A percentile compares a stretch with the other conserved stretches of the same genome.
phyloP scores from a whole-genome alignment of 140 eudicot genomes.

The Oenanthe javanica region DNA sequence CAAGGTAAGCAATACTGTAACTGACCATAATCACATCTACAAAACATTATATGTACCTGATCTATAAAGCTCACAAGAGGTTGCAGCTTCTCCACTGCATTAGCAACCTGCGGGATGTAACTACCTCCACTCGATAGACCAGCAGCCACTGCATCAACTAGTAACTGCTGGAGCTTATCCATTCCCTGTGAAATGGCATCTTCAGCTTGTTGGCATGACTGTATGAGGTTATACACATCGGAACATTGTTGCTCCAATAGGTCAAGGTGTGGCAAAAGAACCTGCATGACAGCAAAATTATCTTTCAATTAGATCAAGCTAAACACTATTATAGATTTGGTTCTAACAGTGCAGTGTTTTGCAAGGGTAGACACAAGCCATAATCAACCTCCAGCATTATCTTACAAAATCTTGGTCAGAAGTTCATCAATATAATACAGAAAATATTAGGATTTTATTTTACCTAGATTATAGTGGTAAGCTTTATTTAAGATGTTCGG shows the following conservation, averaged over 20 bases:
- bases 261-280: constrained; percentile 63
- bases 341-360: background rate
- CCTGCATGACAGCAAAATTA: constrained; percentile 25
- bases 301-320: background rate
- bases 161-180: constrained; percentile 69
- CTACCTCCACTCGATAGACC: constrained; percentile 40
- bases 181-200: constrained; percentile 91
- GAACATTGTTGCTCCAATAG: constrained; percentile 59
- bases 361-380: background rate
- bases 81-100: constrained; percentile 57
- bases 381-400: background rate
- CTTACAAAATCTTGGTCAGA: background rate
- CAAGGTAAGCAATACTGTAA: background rate
- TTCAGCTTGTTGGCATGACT: constrained; percentile 90
- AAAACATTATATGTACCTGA: constrained; percentile 49
- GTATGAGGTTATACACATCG: constrained; percentile 53
- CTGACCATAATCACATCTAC: background rate
- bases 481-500: background rate
- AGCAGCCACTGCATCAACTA: constrained; percentile 43
- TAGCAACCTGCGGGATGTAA: constrained; percentile 41
- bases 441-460: background rate
- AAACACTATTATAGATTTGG: background rate
- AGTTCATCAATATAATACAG: background rate
- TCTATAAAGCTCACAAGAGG: constrained; percentile 62
- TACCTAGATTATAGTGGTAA: background rate